Base-by-base conservation (phyloP, 352 stramenopile species). In the Phytopythium delawarense region DNA sequence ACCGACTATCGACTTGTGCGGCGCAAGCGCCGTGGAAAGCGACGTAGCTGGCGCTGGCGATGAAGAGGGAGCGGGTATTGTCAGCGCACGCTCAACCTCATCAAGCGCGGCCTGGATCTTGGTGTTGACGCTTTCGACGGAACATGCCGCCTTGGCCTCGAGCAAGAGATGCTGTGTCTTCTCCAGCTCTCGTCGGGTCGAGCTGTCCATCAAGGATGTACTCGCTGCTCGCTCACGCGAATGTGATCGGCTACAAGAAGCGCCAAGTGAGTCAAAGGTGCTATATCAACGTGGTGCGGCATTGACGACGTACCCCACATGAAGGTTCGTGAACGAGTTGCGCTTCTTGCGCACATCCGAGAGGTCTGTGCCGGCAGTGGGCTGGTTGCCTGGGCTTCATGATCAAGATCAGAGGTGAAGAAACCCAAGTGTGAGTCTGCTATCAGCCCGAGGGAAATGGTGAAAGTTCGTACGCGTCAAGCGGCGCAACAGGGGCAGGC, bases 271-370 rank as follows among this genome's bases (percentile, higher is more conserved):
- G 34, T 42, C 11, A 18, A 34, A 34, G 20, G 0, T 40, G 18
- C 21, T 28, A 7, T 6, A 6, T 37, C 21, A 21, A 49, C 7
- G 20, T 5, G 11, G 42, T 4, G n/a, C 1, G 1, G 44, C 23
- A 21, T 50, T 7, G 9, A 59, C 18, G 16, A 63, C 70, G 45
- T 76, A 91, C 79, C 77, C 81, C 54, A 85, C 61, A 8, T 80
- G 73, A 6, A 90, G 63, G 13, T 63, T 82, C 58, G 77, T 75
- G 58, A 88, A 72, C 21, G 76, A 89, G 37, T 74, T 80, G 42
- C 74, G 72, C 52, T 75, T 74, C 59, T 76, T 82, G 4, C 70
- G 65, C 5, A 61, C 23, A 3, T 59, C 40, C 0, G 35, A 37
- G 16, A 56, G 40, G 4, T 70, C 66, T 3, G 28, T 23, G 8